phyloP scores from a whole-genome alignment of 345 rosid species.

The Passiflora organensis region DNA sequence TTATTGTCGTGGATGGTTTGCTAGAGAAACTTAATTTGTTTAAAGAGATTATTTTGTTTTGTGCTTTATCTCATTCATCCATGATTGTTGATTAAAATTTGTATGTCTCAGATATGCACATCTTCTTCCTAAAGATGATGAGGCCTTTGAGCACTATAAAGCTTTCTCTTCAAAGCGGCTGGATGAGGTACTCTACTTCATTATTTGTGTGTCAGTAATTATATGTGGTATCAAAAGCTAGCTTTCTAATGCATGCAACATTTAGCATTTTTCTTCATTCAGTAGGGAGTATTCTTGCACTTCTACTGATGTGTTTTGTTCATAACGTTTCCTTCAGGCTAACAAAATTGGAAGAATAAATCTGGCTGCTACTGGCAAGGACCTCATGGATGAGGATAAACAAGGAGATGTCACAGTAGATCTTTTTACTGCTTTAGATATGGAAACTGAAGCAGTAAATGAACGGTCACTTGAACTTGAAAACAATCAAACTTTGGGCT shows the following conservation, averaged over 20 bases:
- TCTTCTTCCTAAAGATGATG: slow-evolving; percentile 90
- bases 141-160: slow-evolving; percentile 76
- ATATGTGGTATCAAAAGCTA: background rate
- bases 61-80: background rate
- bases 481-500: slow-evolving; percentile 83
- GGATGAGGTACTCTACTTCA: slow-evolving; percentile 98
- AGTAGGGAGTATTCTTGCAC: background rate
- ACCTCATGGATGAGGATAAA: slow-evolving; percentile 99
- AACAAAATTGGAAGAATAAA: slow-evolving; percentile 96
- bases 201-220: background rate
- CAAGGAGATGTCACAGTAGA: slow-evolving; percentile 92
- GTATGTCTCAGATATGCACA: slow-evolving; percentile 64
- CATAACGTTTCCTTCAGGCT: slow-evolving; percentile 45
- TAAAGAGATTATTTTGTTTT: background rate
- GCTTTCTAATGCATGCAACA: no score
- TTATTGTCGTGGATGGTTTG: no score
- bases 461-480: slow-evolving; percentile 77
- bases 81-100: background rate
- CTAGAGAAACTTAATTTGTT: no score
- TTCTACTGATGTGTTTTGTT: background rate
- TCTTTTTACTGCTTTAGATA: slow-evolving; percentile 81
- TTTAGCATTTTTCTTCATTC: background rate
- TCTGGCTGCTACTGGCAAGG: slow-evolving; percentile 99
- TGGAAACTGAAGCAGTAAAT: slow-evolving; percentile 86
- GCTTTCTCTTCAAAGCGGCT: slow-evolving; percentile 63